phyloP scores from a whole-genome alignment of 345 rosid genomes.

The Psidium friedrichsthalianum region DNA sequence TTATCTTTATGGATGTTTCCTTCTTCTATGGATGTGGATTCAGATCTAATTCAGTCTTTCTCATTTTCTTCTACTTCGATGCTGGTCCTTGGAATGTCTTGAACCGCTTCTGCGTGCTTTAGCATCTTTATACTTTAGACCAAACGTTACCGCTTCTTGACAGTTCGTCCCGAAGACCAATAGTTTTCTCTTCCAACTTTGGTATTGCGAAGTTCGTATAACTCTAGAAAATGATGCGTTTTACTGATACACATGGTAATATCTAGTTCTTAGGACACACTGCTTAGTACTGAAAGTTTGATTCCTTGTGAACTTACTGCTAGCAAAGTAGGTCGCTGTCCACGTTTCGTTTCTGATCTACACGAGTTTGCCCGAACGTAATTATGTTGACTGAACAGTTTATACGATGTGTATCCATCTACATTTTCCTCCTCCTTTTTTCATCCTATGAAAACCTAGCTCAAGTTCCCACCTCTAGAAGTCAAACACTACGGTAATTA shows the following conservation, averaged over 20 bases:
- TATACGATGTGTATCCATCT: not conserved
- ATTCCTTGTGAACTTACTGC: not conserved
- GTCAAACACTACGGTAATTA: not conserved
- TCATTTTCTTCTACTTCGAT: not conserved
- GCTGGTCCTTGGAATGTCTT: not conserved
- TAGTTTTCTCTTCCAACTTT: not conserved
- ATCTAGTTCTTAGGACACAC: not conserved
- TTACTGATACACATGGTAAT: not conserved
- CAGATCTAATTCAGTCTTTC: not conserved
- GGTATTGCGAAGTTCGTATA: not conserved
- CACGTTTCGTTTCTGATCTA: not conserved
- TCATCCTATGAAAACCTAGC: not conserved
- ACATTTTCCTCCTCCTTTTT: not conserved
- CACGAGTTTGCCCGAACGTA: not conserved
- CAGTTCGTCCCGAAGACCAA: not conserved
- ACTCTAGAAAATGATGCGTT: not conserved
- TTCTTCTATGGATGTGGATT: too few relatives aligned
- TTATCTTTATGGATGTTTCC: not conserved
- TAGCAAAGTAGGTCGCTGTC: not conserved
- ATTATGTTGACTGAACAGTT: not conserved
- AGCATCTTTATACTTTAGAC: not conserved
- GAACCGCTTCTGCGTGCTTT: not conserved
- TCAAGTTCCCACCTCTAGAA: not conserved
- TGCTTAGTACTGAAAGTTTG: not conserved
- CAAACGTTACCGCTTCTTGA: not conserved